Evolutionary conservation across 768 basidiomycete species (phyloP).

Genomic region (Mycena pura): DNA sequence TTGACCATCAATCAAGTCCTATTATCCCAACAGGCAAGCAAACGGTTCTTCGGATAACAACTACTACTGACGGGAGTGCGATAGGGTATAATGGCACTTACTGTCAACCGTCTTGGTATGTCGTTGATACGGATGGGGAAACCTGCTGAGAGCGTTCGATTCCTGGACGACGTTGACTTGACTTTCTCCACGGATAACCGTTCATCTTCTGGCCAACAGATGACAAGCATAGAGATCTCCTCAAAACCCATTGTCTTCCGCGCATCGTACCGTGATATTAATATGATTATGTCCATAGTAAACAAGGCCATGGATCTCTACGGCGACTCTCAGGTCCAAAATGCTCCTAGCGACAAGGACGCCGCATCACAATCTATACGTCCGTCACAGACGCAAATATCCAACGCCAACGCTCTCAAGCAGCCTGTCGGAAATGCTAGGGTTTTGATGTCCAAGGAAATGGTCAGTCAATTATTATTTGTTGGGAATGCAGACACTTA

Average conservation of each 20-base stretch:
- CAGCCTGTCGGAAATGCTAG: constrained; percentile 46
- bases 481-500: background rate
- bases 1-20: constrained; percentile 83
- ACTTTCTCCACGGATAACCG: constrained; percentile 88
- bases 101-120: constrained; percentile 87
- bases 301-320: constrained; percentile 90
- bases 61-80: background rate
- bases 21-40: constrained; percentile 86
- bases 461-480: constrained; percentile 55
- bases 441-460: constrained; percentile 74
- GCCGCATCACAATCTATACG: constrained; percentile 17
- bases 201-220: constrained; percentile 69
- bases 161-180: constrained; percentile 91
- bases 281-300: constrained; percentile 83
- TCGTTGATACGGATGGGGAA: constrained; percentile 89
- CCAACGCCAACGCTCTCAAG: constrained; percentile 24
- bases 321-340: constrained; percentile 44
- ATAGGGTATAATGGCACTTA: constrained; percentile 83
- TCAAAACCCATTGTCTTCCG: constrained; percentile 88
- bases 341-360: constrained; percentile 1
- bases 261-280: constrained; percentile 95
- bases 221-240: constrained; percentile 83
- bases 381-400: constrained; percentile 21
- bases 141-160: constrained; percentile 81
- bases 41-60: background rate